Percentiles rank a stretch among this genome's conserved stretches.
Conservation (phyloP, 2,329 filamentous ascomycete genomes). For the Fusarium hostae region DNA sequence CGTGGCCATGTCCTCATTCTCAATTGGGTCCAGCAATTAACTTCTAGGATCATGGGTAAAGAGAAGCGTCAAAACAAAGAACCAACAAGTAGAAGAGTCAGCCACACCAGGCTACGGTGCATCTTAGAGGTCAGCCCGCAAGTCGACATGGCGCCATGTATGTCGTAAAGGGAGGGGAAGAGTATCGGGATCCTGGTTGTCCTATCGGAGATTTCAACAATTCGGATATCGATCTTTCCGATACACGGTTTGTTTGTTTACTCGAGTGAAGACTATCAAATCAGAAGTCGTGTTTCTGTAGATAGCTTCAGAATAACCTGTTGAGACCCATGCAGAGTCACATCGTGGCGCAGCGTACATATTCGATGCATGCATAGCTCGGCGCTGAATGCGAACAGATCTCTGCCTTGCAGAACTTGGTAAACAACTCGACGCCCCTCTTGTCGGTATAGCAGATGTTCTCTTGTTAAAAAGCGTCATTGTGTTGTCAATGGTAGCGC, state of each 20-base stretch:
- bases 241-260: conserved; percentile 36
- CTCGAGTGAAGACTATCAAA: conserved; percentile 9
- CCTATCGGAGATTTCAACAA: conserved; percentile 40
- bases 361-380: conserved; percentile 21
- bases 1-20: conserved; percentile 5
- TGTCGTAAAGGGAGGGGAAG: conserved; percentile 10
- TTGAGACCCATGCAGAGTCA: conserved; percentile 23
- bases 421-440: conserved; percentile 5
- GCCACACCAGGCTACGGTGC: conserved; percentile 30
- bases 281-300: conserved; percentile 8
- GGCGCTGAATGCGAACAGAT: conserved; percentile 10
- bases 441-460: not conserved
- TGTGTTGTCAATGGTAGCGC: conserved; percentile 23
- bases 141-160: conserved; percentile 33
- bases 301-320: conserved; percentile 17
- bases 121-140: conserved; percentile 16
- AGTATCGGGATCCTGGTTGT: not conserved
- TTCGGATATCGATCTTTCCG: conserved; percentile 38
- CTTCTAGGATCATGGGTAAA: conserved; percentile 30
- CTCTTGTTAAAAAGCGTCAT: conserved; percentile 9
- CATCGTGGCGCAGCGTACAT: conserved; percentile 33
- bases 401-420: conserved; percentile 17
- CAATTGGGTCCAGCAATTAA: conserved; percentile 20
- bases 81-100: conserved; percentile 17
- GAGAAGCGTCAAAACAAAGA: conserved; percentile 7